phyloP scores from a whole-genome alignment of 75 land plant genomes.

The Pinus albicaulis region DNA sequence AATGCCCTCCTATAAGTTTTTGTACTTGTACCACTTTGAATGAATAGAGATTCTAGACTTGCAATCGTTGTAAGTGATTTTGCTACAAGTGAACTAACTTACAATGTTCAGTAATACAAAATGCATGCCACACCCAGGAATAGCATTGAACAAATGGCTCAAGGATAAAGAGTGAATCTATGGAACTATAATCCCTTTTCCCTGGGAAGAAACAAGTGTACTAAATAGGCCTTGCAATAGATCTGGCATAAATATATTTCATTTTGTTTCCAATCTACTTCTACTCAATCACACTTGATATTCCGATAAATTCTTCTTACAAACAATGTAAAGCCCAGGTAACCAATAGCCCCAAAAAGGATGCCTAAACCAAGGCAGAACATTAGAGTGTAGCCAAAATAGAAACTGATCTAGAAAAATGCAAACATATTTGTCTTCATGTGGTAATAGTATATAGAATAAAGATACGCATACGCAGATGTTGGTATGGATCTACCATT shows the following conservation, averaged over 20 bases:
- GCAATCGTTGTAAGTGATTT: too few relatives aligned
- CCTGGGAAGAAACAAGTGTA: constrained; percentile 1
- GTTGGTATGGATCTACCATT: too few relatives aligned
- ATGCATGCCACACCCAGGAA: background rate
- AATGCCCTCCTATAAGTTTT: background rate
- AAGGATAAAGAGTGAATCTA: background rate
- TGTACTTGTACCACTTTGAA: background rate
- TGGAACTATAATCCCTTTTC: background rate
- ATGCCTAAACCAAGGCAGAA: constrained; percentile 90
- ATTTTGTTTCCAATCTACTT: background rate
- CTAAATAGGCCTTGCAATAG: background rate
- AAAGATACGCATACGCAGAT: constrained; percentile 83
- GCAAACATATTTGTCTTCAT: constrained; percentile 98
- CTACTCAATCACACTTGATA: constrained; percentile 62
- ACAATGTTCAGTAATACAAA: constrained; percentile 8
- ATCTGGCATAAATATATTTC: constrained; percentile 1
- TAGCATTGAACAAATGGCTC: background rate
- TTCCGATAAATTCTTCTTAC: constrained; percentile 75
- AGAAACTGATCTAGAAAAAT: constrained; percentile 95
- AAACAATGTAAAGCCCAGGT: constrained; percentile 63
- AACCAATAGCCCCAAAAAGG: constrained; percentile 89
- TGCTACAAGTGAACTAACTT: background rate
- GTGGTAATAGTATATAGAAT: constrained; percentile 89
- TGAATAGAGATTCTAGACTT: background rate
- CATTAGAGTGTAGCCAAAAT: constrained; percentile 96